Conservation (phyloP, 176 grass and related monocot species). For the Oryza longistaminata region DNA sequence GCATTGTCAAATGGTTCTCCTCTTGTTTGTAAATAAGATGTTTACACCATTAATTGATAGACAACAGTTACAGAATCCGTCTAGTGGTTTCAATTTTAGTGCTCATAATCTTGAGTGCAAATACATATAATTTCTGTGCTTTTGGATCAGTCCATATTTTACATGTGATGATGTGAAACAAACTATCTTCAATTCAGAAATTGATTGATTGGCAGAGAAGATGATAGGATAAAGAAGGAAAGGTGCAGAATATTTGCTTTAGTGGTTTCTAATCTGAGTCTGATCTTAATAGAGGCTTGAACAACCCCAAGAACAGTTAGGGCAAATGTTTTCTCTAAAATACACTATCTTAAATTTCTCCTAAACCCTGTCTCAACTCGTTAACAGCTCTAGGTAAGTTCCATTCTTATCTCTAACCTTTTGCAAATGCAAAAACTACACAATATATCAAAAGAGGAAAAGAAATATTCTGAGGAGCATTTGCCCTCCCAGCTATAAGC, state of each 20-base stretch:
- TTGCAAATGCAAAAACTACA: conserved; percentile 42
- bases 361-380: conserved; percentile 1
- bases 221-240: not conserved
- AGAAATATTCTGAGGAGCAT: conserved; percentile 33
- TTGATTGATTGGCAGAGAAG: not conserved
- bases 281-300: conserved; percentile 9
- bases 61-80: not conserved
- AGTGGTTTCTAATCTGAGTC: conserved; percentile 8
- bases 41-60: not conserved
- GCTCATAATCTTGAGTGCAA: conserved; percentile 18
- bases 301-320: conserved; percentile 27
- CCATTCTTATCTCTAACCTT: conserved; percentile 26
- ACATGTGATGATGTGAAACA: conserved; percentile 3
- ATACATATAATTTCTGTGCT: not conserved
- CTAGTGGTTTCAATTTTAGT: not conserved
- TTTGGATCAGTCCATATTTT: not conserved
- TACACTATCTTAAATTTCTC: conserved; percentile 24
- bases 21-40: conserved; percentile 20
- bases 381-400: conserved; percentile 24
- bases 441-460: conserved; percentile 38
- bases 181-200: not conserved
- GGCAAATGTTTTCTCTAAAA: conserved; percentile 10
- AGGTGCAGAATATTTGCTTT: not conserved
- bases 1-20: not conserved
- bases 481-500: conserved; percentile 31